phyloP scores from a whole-genome alignment of 2,329 filamentous ascomycete species.

The Xylariaceae sp. region DNA sequence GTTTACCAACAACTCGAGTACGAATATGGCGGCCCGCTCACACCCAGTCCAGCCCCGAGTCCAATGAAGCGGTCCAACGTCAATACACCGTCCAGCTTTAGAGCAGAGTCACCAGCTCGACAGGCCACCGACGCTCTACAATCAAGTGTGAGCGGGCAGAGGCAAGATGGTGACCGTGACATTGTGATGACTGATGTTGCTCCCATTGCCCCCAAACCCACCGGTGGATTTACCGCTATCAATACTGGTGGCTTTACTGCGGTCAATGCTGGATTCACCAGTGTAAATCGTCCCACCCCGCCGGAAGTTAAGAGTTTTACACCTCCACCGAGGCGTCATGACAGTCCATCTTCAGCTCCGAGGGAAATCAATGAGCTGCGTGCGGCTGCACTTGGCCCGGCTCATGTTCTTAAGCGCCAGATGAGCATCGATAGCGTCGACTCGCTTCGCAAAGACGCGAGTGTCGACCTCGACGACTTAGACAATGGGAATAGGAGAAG shows the following conservation, averaged over 20 bases:
- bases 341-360: constrained; percentile 59
- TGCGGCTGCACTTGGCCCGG: constrained; percentile 49
- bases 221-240: constrained; percentile 58
- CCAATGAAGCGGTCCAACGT: constrained; percentile 65
- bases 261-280: constrained; percentile 67
- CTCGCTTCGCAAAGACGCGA: constrained; percentile 44
- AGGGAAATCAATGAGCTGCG: constrained; percentile 64
- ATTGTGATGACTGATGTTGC: constrained; percentile 42
- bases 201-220: constrained; percentile 33
- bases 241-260: constrained; percentile 65
- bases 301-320: constrained; percentile 55
- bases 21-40: constrained; percentile 88
- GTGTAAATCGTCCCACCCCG: constrained; percentile 54
- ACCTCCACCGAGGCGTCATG: constrained; percentile 55
- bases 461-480: constrained; percentile 51
- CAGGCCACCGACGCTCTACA: constrained; percentile 53
- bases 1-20: constrained; percentile 95
- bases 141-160: constrained; percentile 42
- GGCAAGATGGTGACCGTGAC: constrained; percentile 45
- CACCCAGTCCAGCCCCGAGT: constrained; percentile 64
- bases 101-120: constrained; percentile 64
- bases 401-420: constrained; percentile 71
- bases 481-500: constrained; percentile 74
- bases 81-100: constrained; percentile 55
- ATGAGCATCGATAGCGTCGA: constrained; percentile 58